These are phyloP conservation scores for Cutaneotrichosporon sp. DNA, from an alignment of 1,284 basidiomycete genomes.

Conservation along the genomic window DNA sequence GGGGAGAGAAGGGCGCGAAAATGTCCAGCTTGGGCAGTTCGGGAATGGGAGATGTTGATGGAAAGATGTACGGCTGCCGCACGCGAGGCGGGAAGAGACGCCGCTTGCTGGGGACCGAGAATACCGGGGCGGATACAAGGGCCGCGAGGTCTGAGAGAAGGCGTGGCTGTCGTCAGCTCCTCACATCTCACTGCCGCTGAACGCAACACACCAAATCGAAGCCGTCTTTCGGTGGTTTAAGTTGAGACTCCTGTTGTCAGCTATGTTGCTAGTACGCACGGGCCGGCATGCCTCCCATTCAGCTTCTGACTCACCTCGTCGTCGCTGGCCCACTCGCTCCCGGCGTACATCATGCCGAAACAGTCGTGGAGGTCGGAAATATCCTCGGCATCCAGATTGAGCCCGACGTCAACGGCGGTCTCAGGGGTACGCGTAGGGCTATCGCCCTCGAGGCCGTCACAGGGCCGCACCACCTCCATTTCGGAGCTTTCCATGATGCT, in stretches of 20 bases:
- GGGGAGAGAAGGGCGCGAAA: conserved; percentile 36
- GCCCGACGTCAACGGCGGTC: not conserved
- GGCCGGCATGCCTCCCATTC: too few relatives aligned
- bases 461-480: too few relatives aligned
- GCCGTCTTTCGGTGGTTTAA: not conserved
- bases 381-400: not conserved
- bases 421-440: not conserved
- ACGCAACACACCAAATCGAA: not conserved
- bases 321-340: conserved; percentile 12
- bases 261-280: not conserved
- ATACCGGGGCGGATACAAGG: not conserved
- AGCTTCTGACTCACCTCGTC: conserved; percentile 7
- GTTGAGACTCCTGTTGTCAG: not conserved
- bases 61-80: conserved; percentile 6
- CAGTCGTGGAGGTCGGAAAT: conserved; percentile 16
- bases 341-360: conserved; percentile 14
- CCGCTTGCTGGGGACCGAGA: not conserved
- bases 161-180: not conserved
- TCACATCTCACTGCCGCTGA: not conserved
- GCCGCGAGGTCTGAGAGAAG: conserved; percentile 8
- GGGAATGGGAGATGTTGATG: conserved; percentile 27
- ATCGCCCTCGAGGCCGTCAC: too few relatives aligned
- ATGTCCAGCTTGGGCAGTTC: conserved; percentile 12
- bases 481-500: too few relatives aligned
- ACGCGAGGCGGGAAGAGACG: conserved; percentile 7